phyloP scores from a whole-genome alignment of 768 basidiomycete species.

The Gloeostereum incarnatum region DNA sequence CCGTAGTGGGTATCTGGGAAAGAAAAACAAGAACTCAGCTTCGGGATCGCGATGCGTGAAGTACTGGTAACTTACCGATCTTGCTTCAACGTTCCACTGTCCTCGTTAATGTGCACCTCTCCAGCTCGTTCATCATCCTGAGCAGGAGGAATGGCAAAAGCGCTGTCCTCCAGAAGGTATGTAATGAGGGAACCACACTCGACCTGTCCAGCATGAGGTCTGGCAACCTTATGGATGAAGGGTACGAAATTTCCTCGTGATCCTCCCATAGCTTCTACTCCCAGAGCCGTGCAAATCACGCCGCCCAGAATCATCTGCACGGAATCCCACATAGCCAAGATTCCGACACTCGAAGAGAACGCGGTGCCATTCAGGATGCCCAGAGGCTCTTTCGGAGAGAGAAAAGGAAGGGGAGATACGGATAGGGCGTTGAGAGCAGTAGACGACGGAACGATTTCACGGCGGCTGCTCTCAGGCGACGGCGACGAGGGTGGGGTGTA shows the following conservation, averaged over 20 bases:
- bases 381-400: constrained; percentile 70
- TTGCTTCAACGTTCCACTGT: constrained; percentile 67
- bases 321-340: constrained; percentile 66
- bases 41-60: no score
- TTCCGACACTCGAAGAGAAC: constrained; percentile 72
- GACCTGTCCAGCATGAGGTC: constrained; percentile 83
- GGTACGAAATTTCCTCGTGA: constrained; percentile 63
- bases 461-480: no score
- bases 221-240: constrained; percentile 67
- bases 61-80: no score
- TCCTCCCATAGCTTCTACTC: constrained; percentile 74
- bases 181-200: constrained; percentile 65
- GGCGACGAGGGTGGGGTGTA: constrained; percentile 40
- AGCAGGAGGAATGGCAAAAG: constrained; percentile 58
- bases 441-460: constrained; percentile 40
- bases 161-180: constrained; percentile 58
- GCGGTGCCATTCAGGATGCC: constrained; percentile 83
- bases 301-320: constrained; percentile 57
- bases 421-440: constrained; percentile 51
- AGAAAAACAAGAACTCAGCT: no score
- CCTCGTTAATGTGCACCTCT: constrained; percentile 68
- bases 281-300: constrained; percentile 75
- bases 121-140: no score
- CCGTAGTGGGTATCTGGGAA: constrained; percentile 58
- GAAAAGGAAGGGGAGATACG: constrained; percentile 55